Evolutionary conservation across 140 eudicot species (phyloP), one percentile per base, ranked within the genome.

Genomic region (Senecio squalidus): DNA sequence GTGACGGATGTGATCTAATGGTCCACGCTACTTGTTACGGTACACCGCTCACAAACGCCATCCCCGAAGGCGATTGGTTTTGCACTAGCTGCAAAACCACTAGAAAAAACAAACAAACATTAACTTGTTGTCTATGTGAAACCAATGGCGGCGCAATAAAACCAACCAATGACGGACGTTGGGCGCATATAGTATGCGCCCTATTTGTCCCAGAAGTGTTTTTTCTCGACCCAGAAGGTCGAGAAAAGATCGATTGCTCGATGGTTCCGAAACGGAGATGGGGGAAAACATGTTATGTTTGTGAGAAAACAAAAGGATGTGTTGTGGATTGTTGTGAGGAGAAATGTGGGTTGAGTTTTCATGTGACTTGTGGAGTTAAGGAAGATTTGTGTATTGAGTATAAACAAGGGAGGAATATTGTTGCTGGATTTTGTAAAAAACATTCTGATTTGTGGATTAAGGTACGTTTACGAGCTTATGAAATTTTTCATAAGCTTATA

Each of bases 1-100:
- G 97, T 46, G 97, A 90, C 29, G 97, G 95, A 1, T 90, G 97
- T 60, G 82, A 90, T 33, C 28, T 90, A 15, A 90, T 78, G 97
- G 97, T 81, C 4, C 97, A 90, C 69, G 50, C 90, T 15, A 71
- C 90, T 9, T 90, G 97, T 46, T 90, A 90, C 15, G 97, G 97
- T 13, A 25, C 59, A 2, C 97, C 95, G 8, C 76, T 90, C 27
- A 56, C 76, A 0, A 57, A 78, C 2, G 82, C 83, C 8, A 76
- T 90, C 1, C 97, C 97, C 1, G 94, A 85, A 9, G 97, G 95
- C 0, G 95, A 90, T 58, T 90, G 97, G 97, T 90, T 83, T 16
- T 90, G 97, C 22, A 60, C 77, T 14, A 68, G 47, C 64, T 86
- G 94, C 23, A 28, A 67, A n/a, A 27, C 5, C 23, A 66, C 70